phyloP scores from a whole-genome alignment of 2,329 filamentous ascomycete species.

The Juglanconis sp. region DNA sequence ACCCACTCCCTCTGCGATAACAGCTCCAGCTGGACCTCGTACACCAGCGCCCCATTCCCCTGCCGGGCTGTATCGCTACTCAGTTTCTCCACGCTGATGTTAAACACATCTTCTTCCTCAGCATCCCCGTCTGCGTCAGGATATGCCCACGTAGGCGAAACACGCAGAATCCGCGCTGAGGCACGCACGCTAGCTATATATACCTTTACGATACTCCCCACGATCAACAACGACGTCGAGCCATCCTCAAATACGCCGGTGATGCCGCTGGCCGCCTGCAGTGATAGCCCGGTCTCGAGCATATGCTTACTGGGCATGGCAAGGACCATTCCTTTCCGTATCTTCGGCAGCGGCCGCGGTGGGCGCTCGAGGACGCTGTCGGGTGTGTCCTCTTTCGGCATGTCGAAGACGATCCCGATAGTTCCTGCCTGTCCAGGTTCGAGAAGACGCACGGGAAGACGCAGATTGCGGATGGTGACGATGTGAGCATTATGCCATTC shows the following conservation, averaged over 20 bases:
- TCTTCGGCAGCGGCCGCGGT: conserved; percentile 35
- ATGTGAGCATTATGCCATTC: conserved; percentile 81
- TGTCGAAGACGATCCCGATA: conserved; percentile 69
- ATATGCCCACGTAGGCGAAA: conserved; percentile 32
- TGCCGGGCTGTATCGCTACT: conserved; percentile 27
- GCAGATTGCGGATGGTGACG: conserved; percentile 82
- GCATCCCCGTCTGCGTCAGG: conserved; percentile 24
- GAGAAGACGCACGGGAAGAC: conserved; percentile 75
- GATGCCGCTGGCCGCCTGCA: conserved; percentile 66
- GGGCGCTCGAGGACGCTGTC: conserved; percentile 28
- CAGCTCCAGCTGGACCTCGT: conserved; percentile 65
- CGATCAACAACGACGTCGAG: conserved; percentile 59
- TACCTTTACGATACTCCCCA: conserved; percentile 71
- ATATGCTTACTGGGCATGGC: conserved; percentile 59
- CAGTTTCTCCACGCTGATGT: conserved; percentile 47
- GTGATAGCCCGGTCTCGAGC: conserved; percentile 51
- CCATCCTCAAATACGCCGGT: conserved; percentile 67
- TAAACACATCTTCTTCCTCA: conserved; percentile 57
- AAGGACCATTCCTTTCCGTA: conserved; percentile 82
- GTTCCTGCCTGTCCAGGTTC: conserved; percentile 84
- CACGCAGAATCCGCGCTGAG: conserved; percentile 68
- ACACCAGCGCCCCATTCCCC: conserved; percentile 28
- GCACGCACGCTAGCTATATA: conserved; percentile 87
- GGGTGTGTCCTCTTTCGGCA: conserved; percentile 30
- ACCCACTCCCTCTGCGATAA: conserved; percentile 70